Evolutionary conservation across 805 yeast species (phyloP).

Genomic region (Hanseniaspora clermontiae): DNA sequence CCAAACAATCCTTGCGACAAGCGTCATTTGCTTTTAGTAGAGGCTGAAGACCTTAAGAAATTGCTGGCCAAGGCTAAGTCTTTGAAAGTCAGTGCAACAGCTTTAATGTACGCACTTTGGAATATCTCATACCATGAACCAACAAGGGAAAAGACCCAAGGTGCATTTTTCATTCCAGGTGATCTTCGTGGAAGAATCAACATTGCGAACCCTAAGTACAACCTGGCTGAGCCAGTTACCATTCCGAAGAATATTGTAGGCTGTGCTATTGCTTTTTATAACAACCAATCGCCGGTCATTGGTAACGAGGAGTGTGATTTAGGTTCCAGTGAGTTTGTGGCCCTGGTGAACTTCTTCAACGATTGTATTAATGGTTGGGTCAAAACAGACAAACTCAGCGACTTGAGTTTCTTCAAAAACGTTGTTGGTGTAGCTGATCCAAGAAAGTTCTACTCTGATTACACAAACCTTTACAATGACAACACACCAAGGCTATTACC

Average conservation of each 20-base stretch:
- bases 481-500: neutral
- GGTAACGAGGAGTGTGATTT: neutral
- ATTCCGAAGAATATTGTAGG: conserved; percentile 1
- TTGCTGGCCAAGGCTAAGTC: neutral
- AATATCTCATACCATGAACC: neutral
- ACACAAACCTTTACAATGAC: neutral
- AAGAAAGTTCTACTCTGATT: neutral
- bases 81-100: neutral
- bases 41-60: neutral
- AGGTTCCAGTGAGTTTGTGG: neutral
- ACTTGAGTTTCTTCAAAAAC: neutral
- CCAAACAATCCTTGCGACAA: neutral
- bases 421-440: neutral
- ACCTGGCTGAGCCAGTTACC: neutral
- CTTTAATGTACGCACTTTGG: neutral
- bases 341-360: neutral
- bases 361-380: neutral
- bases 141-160: neutral
- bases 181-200: conserved; percentile 4
- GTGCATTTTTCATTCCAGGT: neutral
- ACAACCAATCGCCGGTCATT: neutral
- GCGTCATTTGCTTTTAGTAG: neutral
- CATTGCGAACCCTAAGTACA: neutral
- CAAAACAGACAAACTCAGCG: neutral
- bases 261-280: neutral